A percentile compares a stretch with the other conserved stretches of the same genome.
Evolutionary conservation across 805 yeast species (phyloP).

Genomic region (Candida argentea): DNA sequence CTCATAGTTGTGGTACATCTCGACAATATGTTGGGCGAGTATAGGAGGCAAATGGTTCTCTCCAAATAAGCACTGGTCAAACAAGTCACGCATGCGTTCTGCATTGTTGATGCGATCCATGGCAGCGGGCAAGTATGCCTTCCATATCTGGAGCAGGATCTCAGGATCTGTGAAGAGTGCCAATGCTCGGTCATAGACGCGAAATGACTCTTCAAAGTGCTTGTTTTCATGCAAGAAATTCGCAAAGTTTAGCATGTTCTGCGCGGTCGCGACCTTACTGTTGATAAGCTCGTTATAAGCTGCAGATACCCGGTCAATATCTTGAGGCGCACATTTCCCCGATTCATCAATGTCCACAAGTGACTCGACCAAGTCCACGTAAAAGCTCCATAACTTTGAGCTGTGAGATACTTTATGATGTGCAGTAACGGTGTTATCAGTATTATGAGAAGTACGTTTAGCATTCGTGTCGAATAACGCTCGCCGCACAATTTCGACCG

Average conservation of each 20-base stretch:
- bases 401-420: conserved; percentile 43
- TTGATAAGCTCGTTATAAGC: conserved; percentile 22
- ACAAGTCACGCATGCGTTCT: conserved; percentile 51
- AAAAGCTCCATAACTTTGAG: conserved; percentile 59
- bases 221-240: conserved; percentile 41
- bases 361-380: conserved; percentile 60
- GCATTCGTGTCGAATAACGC: conserved; percentile 7
- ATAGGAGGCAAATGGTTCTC: conserved; percentile 30
- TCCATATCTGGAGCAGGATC: conserved; percentile 56
- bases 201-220: conserved; percentile 40
- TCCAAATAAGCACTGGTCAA: conserved; percentile 50
- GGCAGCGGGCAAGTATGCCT: conserved; percentile 48
- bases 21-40: conserved; percentile 37
- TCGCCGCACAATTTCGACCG: conserved; percentile 23
- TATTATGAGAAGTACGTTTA: background rate
- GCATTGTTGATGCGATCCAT: conserved; percentile 13
- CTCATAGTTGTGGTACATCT: conserved; percentile 57
- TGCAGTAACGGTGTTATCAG: conserved; percentile 1
- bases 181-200: conserved; percentile 63
- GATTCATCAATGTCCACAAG: conserved; percentile 31
- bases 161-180: conserved; percentile 48
- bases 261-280: conserved; percentile 60
- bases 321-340: conserved; percentile 7
- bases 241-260: conserved; percentile 57
- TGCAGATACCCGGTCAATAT: conserved; percentile 8